Conservation (phyloP, 2,329 filamentous ascomycete genomes). For the Apiospora malaysiana region DNA sequence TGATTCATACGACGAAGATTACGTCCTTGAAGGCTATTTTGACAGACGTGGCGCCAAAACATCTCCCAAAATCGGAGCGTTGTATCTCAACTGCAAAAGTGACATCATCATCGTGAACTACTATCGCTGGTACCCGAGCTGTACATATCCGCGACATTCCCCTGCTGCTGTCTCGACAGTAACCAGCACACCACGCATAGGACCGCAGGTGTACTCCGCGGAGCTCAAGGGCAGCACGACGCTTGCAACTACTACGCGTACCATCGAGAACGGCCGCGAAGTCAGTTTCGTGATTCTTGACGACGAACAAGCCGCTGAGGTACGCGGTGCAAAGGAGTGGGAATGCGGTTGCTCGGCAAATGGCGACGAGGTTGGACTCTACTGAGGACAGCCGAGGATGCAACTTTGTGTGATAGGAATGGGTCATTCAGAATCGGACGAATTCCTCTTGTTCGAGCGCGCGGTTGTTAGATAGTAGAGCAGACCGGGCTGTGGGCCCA, state of each 20-base stretch:
- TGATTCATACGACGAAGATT: too few relatives aligned
- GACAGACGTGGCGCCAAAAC: too few relatives aligned
- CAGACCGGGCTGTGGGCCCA: too few relatives aligned
- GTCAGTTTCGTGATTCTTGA: neutral
- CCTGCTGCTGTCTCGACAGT: neutral
- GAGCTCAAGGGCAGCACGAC: neutral
- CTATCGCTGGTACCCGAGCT: neutral
- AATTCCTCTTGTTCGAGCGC: too few relatives aligned
- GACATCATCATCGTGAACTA: neutral
- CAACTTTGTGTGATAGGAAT: too few relatives aligned
- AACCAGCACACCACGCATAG: neutral
- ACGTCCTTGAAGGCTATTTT: too few relatives aligned
- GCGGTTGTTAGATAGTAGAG: too few relatives aligned
- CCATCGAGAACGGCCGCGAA: neutral
- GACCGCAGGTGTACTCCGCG: neutral
- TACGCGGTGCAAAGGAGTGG: neutral
- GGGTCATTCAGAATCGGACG: too few relatives aligned
- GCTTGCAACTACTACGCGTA: neutral
- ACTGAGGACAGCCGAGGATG: too few relatives aligned
- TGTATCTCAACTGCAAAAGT: neutral
- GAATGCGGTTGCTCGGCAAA: too few relatives aligned
- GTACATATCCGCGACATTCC: too few relatives aligned
- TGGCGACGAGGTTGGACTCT: too few relatives aligned
- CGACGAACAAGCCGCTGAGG: neutral
- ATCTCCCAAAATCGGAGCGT: neutral